Conservation (phyloP, 2,329 filamentous ascomycete genomes). For the Coniochaeta sp. region DNA sequence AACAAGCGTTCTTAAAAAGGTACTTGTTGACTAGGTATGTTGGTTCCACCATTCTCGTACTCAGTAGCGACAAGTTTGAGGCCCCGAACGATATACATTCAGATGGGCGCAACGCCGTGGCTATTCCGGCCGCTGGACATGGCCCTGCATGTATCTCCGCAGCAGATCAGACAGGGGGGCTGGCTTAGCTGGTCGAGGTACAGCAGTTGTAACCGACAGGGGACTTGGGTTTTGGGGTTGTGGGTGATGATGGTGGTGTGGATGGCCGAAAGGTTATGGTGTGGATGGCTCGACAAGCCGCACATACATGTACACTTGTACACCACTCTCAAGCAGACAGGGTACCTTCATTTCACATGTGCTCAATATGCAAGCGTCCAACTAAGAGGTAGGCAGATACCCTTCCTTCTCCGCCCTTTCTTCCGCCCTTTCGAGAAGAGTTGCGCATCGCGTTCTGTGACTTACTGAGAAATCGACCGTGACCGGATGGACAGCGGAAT, state of each 20-base stretch:
- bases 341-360: background rate
- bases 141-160: background rate
- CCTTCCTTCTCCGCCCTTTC: background rate
- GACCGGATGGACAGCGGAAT: background rate
- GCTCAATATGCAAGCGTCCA: background rate
- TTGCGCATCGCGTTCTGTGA: background rate
- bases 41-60: background rate
- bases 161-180: background rate
- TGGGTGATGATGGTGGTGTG: background rate
- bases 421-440: background rate
- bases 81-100: background rate
- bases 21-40: background rate
- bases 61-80: background rate
- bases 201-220: background rate
- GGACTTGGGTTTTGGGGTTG: background rate
- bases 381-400: background rate
- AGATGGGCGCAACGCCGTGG: background rate
- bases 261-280: background rate
- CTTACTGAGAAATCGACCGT: background rate
- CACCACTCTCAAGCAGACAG: background rate
- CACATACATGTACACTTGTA: background rate
- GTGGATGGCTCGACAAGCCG: background rate
- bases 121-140: background rate
- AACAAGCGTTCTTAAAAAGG: background rate
- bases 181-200: background rate